Base-by-base conservation (phyloP, 2,329 filamentous ascomycete genomes). In the Acarospora socialis region DNA sequence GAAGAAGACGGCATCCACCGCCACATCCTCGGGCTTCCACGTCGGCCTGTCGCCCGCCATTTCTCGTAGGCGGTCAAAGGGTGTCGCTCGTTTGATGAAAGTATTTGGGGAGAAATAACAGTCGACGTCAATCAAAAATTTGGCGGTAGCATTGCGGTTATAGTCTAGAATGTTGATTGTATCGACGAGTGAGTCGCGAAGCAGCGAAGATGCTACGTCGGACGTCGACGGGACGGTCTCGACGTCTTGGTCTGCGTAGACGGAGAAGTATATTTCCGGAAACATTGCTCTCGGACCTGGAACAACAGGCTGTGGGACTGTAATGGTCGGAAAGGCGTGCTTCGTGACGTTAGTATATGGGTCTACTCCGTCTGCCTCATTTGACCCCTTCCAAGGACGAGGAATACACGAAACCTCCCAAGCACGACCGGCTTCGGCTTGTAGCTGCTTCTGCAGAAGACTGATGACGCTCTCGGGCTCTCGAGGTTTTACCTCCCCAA, bases 21-120 rank as follows among this genome's bases (percentile, higher is more conserved):
- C 81, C 36, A 95, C 80, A 56, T 98, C 90, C 59, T 98, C 90
- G 0, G 90, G 84, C 56, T 98, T 98, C 87, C 90, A 98, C 0
- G 82, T 86, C 9, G 79, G 73, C 41, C 69, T 68, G 12, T 77
- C 65, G 27, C 77, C 77, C 1, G 63, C 52, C 13, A 69, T 48
- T 26, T 77, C 72, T 20, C 78, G 72, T 29, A 98, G 70, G 48
- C 84, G 79, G 53, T 98, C 90, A 48, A 93, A 94, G 0, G 84
- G 76, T 1, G 83, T 94, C 1, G 83, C 86, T 36, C 90, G 78
- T 59, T 93, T 92, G 35, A 93, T 77, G 54, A 98, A 98, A 1
- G 82, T 94, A 33, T 76, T 73, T 7, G 81, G 73, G 1, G 84
- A 71, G 60, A 93, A 98, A 58, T 90, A 98, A 55, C 81, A 92